Evolutionary conservation across 192 early-diverging fungal genomes (phyloP), one percentile per base, ranked within the genome.

Genomic region (Backusella liffmaniae): DNA sequence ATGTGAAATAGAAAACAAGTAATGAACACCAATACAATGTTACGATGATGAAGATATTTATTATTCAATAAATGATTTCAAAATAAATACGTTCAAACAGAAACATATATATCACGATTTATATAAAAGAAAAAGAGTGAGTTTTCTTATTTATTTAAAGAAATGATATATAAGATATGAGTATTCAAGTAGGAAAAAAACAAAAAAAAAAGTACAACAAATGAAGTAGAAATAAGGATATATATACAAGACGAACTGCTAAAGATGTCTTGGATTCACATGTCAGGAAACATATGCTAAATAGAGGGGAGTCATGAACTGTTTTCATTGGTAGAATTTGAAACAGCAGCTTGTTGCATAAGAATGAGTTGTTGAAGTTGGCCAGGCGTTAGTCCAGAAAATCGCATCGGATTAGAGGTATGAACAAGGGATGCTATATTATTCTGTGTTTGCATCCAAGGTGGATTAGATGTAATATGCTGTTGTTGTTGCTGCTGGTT

Each of bases 361-460:
- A 72, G 10, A 9, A 72, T 49, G 13, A 42, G 44, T 32, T 72
- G 70, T 15, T 72, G 70, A 30, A 72, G 23, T 46, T 72, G 70
- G 21, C 51, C 29, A 51, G 29, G 70, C 15, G 70, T 72, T 18
- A 72, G 21, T 39, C 34, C 34, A 23, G 67, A 37, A 23, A 69
- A 69, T 23, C 35, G 37, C 32, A 37, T 4, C n/a, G 46, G 46
- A 49, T 49, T 49, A 23, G 56, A 8, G 4, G 3, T 62, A 62
- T 29, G 23, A 29, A 23, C 56, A 29, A 29, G 3, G 2, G 56
- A 13, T 62, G 56, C 2, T 62, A 10, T 1, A 29, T 62, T 26
- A 29, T 29, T 62, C 8, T 72, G 70, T 66, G 62, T 37, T 29
- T 70, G 67, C 67, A 76, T 67, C 68, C 66, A 76, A 46, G 67